These are phyloP conservation scores for Bothriochloa decipiens DNA, from an alignment of 176 grass and related monocot species.

Conservation along the genomic window DNA sequence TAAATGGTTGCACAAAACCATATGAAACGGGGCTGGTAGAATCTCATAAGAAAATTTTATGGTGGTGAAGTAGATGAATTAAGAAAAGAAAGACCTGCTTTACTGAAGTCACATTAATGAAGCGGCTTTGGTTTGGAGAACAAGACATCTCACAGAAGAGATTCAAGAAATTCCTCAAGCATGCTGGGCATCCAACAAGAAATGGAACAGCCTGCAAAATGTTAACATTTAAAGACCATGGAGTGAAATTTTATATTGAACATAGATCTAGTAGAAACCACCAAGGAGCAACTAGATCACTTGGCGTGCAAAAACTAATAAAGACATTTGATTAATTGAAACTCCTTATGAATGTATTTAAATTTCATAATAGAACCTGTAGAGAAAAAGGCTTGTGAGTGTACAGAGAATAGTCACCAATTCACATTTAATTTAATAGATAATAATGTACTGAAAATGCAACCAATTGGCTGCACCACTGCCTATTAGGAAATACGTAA, in stretches of 20 bases:
- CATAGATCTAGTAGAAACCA: slow-evolving; percentile 33
- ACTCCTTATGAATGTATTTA: background rate
- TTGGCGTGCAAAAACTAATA: slow-evolving; percentile 30
- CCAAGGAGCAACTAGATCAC: slow-evolving; percentile 36
- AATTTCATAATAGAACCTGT: slow-evolving; percentile 15
- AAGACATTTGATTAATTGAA: slow-evolving; percentile 4
- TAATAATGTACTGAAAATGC: slow-evolving; percentile 3
- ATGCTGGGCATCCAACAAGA: slow-evolving; percentile 99
- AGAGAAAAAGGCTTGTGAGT: slow-evolving; percentile 21
- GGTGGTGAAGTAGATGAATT: background rate
- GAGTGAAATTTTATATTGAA: slow-evolving; percentile 14
- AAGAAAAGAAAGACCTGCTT: slow-evolving; percentile 65
- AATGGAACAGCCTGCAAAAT: slow-evolving; percentile 90
- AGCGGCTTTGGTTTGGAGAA: slow-evolving; percentile 96
- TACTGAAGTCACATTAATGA: slow-evolving; percentile 93
- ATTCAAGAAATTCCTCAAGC: slow-evolving; percentile 98
- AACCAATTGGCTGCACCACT: slow-evolving; percentile 3
- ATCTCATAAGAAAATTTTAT: slow-evolving; percentile 11
- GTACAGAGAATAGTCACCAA: background rate
- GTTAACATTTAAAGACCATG: slow-evolving; percentile 5
- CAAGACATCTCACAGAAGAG: slow-evolving; percentile 91
- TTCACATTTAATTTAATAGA: background rate
- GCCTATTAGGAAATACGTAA: background rate
- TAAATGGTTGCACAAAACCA: slow-evolving; percentile 15
- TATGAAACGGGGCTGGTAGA: background rate